phyloP scores from a whole-genome alignment of 1,139 yeast genomes.

The Lodderomyces beijingensis region DNA sequence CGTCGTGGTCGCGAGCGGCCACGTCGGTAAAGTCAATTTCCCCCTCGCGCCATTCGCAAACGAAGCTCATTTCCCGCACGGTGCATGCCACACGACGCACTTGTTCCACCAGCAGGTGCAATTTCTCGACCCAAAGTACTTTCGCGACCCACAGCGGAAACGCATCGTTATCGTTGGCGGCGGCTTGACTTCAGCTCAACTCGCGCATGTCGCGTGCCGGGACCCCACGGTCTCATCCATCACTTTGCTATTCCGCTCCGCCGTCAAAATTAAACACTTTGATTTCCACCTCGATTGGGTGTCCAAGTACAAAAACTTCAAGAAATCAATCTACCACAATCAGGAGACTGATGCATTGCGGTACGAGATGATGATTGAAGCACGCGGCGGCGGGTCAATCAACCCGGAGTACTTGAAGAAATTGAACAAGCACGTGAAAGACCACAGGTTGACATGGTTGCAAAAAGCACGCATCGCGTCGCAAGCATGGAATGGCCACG shows the following conservation, averaged over 20 bases:
- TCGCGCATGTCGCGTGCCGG: conserved; percentile 37
- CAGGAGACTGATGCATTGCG: conserved; percentile 42
- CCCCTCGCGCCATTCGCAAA: conserved; percentile 19
- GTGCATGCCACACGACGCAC: conserved; percentile 44
- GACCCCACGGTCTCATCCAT: conserved; percentile 27
- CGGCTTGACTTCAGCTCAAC: too few species aligned
- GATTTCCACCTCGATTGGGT: conserved; percentile 52
- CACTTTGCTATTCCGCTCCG: conserved; percentile 35
- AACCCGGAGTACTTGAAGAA: conserved; percentile 42
- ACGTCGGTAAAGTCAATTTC: conserved; percentile 34
- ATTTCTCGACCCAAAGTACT: conserved; percentile 22
- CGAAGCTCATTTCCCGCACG: conserved; percentile 20
- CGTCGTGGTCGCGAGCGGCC: conserved; percentile 41
- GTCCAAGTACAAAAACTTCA: conserved; percentile 44
- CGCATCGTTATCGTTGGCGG: too few species aligned
- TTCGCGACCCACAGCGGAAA: too few species aligned
- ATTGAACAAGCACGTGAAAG: conserved; percentile 25
- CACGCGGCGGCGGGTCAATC: conserved; percentile 47
- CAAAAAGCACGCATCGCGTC: conserved; percentile 21
- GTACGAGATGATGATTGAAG: conserved; percentile 36
- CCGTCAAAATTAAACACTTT: conserved; percentile 44
- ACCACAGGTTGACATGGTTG: conserved; percentile 24
- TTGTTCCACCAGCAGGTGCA: conserved; percentile 25
- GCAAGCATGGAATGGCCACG: conserved; percentile 20
- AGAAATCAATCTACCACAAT: conserved; percentile 41